Conservation (phyloP, 371 early-diverging fungal species). For the Mucor ambiguus region DNA sequence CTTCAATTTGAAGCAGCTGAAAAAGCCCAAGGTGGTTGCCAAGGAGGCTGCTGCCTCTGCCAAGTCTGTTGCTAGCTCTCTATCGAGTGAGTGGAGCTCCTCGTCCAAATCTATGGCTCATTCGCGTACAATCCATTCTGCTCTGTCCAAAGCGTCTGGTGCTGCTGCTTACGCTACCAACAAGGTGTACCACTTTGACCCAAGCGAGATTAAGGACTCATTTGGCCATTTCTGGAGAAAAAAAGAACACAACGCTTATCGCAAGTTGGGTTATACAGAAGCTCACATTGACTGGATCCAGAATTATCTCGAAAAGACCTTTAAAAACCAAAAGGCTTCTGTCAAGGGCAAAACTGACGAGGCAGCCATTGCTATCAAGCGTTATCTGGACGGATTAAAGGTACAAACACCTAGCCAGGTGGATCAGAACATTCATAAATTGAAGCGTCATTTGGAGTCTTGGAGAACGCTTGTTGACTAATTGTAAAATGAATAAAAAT, state of each 20-base stretch:
- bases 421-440: conserved; percentile 35
- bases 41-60: conserved; percentile 11
- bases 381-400: conserved; percentile 32
- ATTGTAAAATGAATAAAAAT: background rate
- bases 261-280: conserved; percentile 29
- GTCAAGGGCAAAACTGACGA: conserved; percentile 32
- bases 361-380: conserved; percentile 28
- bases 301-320: conserved; percentile 22
- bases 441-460: conserved; percentile 33
- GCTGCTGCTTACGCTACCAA: conserved; percentile 16
- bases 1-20: background rate
- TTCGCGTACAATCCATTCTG: conserved; percentile 15
- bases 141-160: conserved; percentile 5
- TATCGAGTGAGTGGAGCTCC: conserved; percentile 16
- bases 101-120: conserved; percentile 14
- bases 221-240: conserved; percentile 29
- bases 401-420: conserved; percentile 40
- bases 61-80: conserved; percentile 19
- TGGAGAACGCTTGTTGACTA: conserved; percentile 35
- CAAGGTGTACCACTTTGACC: conserved; percentile 7
- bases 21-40: background rate
- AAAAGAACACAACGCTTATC: conserved; percentile 23
- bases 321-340: conserved; percentile 24
- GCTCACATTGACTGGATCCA: conserved; percentile 35
- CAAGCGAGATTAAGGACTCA: conserved; percentile 6